Base-by-base conservation (phyloP, 805 yeast genomes). In the Candida bentonensis region DNA sequence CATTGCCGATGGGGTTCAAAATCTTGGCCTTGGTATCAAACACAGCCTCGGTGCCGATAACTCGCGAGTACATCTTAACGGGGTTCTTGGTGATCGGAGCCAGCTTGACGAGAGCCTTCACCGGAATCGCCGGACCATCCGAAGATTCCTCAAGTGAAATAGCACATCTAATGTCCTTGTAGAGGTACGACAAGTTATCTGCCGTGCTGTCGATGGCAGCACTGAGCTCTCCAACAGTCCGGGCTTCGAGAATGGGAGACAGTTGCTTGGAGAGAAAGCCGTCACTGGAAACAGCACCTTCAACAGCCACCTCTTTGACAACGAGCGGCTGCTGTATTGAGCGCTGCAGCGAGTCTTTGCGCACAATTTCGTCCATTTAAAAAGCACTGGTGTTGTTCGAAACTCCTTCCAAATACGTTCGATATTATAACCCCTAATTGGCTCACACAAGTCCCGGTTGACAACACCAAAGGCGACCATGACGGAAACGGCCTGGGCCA, bases 291-390 rank as follows among this genome's bases (percentile, higher is more conserved):
- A 51, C 46, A 20, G 45, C 52, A 17, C 62, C 61, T 33, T 50
- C 42, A 20, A 58, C 53, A n/a, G 54, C 56, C 43, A 55, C 57
- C 23, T 56, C 56, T 40, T 46, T 47, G 44, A 57, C 51, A 22
- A 44, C 26, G 41, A 58, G 52, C n/a, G 58, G 60, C 42, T 47
- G 52, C 43, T 51, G 41, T 21, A n/a, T 4, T 11, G 36, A 9
- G 17, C 11, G 5, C n/a, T 30, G 20, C n/a, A 30, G 17, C 17
- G 36, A 30, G 36, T 30, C 7, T 30, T 30, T 30, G 17, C 20
- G 13, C 5, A 15, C 17, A 11, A 30, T n/a, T 15, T 30, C 36
- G 36, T 30, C 36, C 36, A 30, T 30, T n/a, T n/a, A n/a, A n/a
- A n/a, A n/a, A n/a, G n/a, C n/a, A n/a, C n/a, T n/a, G n/a, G n/a